Evolutionary conservation across 1,139 yeast genomes (phyloP).

Genomic region (Pneumocystis oryctolagi): DNA sequence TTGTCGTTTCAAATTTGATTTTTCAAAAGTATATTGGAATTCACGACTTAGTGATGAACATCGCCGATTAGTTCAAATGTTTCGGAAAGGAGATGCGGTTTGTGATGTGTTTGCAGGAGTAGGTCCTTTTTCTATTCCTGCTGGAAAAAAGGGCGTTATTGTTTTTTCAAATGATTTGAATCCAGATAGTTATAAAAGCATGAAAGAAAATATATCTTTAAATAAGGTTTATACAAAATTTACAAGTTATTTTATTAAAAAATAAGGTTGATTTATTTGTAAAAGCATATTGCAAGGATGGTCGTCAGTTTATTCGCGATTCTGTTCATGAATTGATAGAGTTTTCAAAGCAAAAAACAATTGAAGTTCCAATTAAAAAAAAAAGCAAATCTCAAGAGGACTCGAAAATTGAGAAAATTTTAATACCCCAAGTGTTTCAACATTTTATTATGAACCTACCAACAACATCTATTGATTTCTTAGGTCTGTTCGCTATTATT

Average conservation of each 20-base stretch:
- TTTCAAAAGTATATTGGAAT: constrained; percentile 93
- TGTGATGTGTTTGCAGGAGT: constrained; percentile 98
- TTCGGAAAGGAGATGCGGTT: constrained; percentile 54
- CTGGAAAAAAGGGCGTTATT: constrained; percentile 66
- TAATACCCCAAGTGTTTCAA: constrained; percentile 43
- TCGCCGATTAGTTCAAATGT: constrained; percentile 52
- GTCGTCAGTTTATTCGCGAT: constrained; percentile 56
- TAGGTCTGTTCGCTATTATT: constrained; percentile 21
- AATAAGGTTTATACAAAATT: constrained; percentile 39
- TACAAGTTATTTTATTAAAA: constrained; percentile 13
- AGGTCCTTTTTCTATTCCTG: constrained; percentile 95
- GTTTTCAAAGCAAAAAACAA: constrained; percentile 17
- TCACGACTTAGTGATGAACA: constrained; percentile 90
- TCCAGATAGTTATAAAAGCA: constrained; percentile 64
- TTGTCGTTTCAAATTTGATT: constrained; percentile 75
- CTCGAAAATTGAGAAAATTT: constrained; percentile 16
- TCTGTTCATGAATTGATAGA: constrained; percentile 40
- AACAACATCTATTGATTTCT: constrained; percentile 76
- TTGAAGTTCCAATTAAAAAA: constrained; percentile 19
- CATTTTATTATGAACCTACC: constrained; percentile 95
- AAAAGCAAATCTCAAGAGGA: constrained; percentile 17
- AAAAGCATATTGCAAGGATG: constrained; percentile 58
- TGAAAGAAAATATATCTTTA: constrained; percentile 44
- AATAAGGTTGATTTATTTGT: constrained; percentile 30
- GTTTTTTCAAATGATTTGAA: constrained; percentile 89